Percentiles rank a stretch among this genome's conserved stretches.
Evolutionary conservation across 257 asterid species (phyloP).

Genomic region (Solanum paucissectum): DNA sequence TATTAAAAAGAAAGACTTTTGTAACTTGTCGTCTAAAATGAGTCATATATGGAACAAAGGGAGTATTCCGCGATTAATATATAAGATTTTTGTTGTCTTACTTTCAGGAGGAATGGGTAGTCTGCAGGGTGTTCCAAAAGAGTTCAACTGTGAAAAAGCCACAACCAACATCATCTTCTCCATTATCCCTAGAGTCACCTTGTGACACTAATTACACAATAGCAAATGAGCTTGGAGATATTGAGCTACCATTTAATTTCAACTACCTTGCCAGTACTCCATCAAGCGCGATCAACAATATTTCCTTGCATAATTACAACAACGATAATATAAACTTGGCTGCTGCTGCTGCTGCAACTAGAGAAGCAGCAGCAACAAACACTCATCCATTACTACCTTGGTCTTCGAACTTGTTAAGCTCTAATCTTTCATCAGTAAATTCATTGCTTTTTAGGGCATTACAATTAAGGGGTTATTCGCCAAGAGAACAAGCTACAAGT

Average conservation of each 20-base stretch:
- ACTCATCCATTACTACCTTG: constrained; percentile 36
- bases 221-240: constrained; percentile 39
- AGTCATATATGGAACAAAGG: too few relatives aligned
- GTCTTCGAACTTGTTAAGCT: constrained; percentile 28
- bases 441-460: constrained; percentile 30
- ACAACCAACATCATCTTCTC: constrained; percentile 41
- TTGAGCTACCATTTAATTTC: constrained; percentile 32
- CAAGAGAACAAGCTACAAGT: neutral
- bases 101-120: constrained; percentile 86
- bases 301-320: constrained; percentile 24
- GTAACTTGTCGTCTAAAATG: too few relatives aligned
- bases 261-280: constrained; percentile 2
- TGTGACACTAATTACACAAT: constrained; percentile 23
- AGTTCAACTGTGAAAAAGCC: constrained; percentile 40
- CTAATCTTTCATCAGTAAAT: constrained; percentile 39
- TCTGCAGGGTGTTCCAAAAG: constrained; percentile 73
- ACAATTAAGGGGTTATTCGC: constrained; percentile 36
- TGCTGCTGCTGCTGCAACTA: neutral
- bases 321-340: neutral
- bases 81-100: neutral
- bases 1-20: too few relatives aligned
- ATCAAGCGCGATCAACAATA: constrained; percentile 8
- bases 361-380: constrained; percentile 12
- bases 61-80: neutral
- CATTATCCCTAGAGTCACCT: constrained; percentile 53